phyloP scores from a whole-genome alignment of 2,329 filamentous ascomycete species.

The Aspergillus pseudoglaucus region DNA sequence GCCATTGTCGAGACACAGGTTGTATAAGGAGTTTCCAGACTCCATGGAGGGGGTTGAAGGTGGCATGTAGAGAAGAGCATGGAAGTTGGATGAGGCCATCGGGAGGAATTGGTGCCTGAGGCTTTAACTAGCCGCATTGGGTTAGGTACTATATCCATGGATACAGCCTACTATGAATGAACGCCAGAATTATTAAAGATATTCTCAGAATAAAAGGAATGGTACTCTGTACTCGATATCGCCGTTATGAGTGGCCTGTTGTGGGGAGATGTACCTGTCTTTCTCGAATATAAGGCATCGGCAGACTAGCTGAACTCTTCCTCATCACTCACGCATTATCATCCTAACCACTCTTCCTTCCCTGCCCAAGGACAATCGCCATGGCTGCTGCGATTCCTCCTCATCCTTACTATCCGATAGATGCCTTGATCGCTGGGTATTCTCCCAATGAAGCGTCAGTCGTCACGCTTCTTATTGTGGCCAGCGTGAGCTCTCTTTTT shows the following conservation, averaged over 20 bases:
- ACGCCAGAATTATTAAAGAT: neutral
- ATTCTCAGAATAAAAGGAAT: neutral
- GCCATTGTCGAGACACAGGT: slow-evolving; percentile 20
- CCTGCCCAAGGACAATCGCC: neutral
- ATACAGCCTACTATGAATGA: neutral
- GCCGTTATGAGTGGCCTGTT: too few species aligned
- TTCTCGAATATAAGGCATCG: neutral
- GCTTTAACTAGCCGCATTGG: slow-evolving; percentile 4
- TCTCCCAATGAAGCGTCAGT: slow-evolving; percentile 60
- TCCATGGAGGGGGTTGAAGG: slow-evolving; percentile 16
- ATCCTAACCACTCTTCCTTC: too few species aligned
- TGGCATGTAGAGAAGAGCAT: neutral
- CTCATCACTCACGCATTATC: too few species aligned
- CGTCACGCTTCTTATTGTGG: slow-evolving; percentile 52
- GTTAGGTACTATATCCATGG: slow-evolving; percentile 2
- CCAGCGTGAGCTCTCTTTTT: slow-evolving; percentile 49
- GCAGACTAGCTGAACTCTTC: neutral
- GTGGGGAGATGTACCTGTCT: neutral
- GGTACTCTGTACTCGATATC: too few species aligned
- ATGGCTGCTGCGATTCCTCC: slow-evolving; percentile 8
- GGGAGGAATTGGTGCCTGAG: slow-evolving; percentile 6
- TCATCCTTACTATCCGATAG: slow-evolving; percentile 68
- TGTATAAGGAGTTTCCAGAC: slow-evolving; percentile 6
- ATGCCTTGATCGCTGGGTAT: slow-evolving; percentile 57
- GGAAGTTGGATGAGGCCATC: neutral